phyloP scores from a whole-genome alignment of 306 rosid genomes.

The Benincasa hispida region DNA sequence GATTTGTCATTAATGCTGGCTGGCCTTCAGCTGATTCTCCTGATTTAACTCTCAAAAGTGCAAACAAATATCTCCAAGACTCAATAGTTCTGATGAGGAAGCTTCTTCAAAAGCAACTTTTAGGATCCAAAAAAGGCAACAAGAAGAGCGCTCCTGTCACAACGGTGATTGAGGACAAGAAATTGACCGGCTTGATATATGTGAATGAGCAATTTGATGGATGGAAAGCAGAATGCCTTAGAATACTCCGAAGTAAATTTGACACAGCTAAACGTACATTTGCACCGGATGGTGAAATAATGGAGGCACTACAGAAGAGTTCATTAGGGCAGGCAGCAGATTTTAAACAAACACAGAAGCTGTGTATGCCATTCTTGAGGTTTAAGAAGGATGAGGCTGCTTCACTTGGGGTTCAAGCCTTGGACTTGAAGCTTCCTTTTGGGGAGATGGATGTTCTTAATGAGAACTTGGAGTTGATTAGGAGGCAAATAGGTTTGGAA shows the following conservation, averaged over 20 bases:
- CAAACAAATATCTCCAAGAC: conserved; percentile 79
- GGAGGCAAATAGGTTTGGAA: conserved; percentile 67
- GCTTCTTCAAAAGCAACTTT: conserved; percentile 74
- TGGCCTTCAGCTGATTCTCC: conserved; percentile 77
- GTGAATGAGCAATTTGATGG: conserved; percentile 73
- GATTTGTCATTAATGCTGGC: conserved; percentile 75
- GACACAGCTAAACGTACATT: conserved; percentile 28
- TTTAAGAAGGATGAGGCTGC: conserved; percentile 65
- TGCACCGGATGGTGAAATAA: conserved; percentile 41
- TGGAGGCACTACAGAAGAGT: conserved; percentile 45
- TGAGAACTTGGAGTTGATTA: conserved; percentile 67
- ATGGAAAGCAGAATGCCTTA: conserved; percentile 83
- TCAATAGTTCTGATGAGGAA: conserved; percentile 70
- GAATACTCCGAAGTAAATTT: conserved; percentile 49
- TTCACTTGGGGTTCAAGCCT: conserved; percentile 58
- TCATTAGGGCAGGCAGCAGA: conserved; percentile 46
- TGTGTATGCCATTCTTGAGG: conserved; percentile 80
- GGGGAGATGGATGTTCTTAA: conserved; percentile 74
- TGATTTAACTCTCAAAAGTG: conserved; percentile 55
- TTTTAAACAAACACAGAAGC: conserved; percentile 52
- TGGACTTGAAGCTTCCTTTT: conserved; percentile 63
- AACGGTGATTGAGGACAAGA: conserved; percentile 26
- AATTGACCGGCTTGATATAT: conserved; percentile 45
- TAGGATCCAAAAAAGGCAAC: conserved; percentile 52
- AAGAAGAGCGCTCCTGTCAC: conserved; percentile 49